Conservation (phyloP, 2,329 filamentous ascomycete genomes). For the Elsinoe ampelina region DNA sequence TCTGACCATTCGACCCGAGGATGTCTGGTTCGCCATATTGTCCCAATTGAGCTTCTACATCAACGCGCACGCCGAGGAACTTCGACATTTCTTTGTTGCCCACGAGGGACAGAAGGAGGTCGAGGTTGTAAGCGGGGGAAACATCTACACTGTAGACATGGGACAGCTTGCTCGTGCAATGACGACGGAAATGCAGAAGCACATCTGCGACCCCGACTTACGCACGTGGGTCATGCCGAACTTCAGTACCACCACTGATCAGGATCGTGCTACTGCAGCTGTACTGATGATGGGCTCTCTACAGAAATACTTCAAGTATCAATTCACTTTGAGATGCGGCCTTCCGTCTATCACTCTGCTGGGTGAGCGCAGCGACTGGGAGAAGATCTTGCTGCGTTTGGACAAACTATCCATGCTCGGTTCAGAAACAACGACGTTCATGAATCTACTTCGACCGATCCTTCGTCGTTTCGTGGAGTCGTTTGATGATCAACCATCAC, state of each 20-base stretch:
- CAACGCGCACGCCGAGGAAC: conserved; percentile 38
- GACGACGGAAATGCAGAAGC: conserved; percentile 31
- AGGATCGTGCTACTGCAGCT: conserved; percentile 36
- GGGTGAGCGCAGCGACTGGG: conserved; percentile 41
- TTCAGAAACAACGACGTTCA: background rate
- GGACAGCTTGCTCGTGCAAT: conserved; percentile 31
- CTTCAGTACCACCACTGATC: conserved; percentile 43
- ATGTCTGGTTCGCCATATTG: conserved; percentile 46
- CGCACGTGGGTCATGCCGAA: conserved; percentile 42
- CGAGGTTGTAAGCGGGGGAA: conserved; percentile 18
- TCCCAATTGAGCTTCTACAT: conserved; percentile 40
- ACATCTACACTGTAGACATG: conserved; percentile 20
- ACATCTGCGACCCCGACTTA: conserved; percentile 35
- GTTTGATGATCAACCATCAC: conserved; percentile 33
- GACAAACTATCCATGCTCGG: conserved; percentile 33
- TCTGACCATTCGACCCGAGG: conserved; percentile 42
- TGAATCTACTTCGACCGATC: background rate
- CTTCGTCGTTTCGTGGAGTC: conserved; percentile 17
- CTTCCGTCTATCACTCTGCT: conserved; percentile 45
- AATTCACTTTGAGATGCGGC: conserved; percentile 31
- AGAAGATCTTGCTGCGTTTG: conserved; percentile 33
- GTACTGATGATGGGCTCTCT: conserved; percentile 39
- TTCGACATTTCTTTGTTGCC: conserved; percentile 35
- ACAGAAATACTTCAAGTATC: conserved; percentile 41
- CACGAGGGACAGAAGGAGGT: conserved; percentile 39